Base-by-base conservation (phyloP, 495 filamentous ascomycete species). In the Aspergillus mulundensis region DNA sequence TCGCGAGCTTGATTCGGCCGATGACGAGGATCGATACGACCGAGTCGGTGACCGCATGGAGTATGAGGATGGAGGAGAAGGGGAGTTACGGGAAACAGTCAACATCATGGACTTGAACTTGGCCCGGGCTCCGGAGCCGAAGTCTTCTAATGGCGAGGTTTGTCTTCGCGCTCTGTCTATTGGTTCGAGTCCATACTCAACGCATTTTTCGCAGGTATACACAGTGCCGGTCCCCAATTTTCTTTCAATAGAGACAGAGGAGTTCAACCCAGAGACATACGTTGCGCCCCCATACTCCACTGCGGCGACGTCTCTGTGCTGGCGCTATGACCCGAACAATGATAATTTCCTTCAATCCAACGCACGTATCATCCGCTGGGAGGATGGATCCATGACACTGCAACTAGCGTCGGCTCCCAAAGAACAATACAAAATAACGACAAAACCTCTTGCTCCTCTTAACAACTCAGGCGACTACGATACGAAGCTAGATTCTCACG, bases 341-440 rank as follows among this genome's bases (percentile, higher is more conserved):
- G 77, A 79, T 7, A 61, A 67, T 12, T 67, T 80, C 34, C 72
- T 90, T 11, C 82, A 88, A 62, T 92, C 88, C 34, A 94, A 94
- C 66, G 81, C 89, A 6, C 82, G 87, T 43, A 74, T 93, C 24
- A 82, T 90, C 53, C 82, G 80, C 56, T 95, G 90, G 90, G 88
- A 87, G 56, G 90, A 95, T 63, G 90, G 90, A 36, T 91, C 88
- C 6, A 69, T 91, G 24, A 95, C 92, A 15, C 76, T 97, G 10
- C 87, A 90, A 63, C 73, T 90, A 32, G 87, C 84, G 20, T 83
- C 81, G 0, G 77, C 84, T 7, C 88, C 91, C 8, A 77, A 78
- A 47, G 85, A 88, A 58, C 90, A 95, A 61, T 95, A 90, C 73
- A 84, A 88, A 59, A 82, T 95, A 38, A 75, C 84, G 53, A 82